phyloP scores from a whole-genome alignment of 2,329 filamentous ascomycete genomes.

The Biscogniauxia marginata region DNA sequence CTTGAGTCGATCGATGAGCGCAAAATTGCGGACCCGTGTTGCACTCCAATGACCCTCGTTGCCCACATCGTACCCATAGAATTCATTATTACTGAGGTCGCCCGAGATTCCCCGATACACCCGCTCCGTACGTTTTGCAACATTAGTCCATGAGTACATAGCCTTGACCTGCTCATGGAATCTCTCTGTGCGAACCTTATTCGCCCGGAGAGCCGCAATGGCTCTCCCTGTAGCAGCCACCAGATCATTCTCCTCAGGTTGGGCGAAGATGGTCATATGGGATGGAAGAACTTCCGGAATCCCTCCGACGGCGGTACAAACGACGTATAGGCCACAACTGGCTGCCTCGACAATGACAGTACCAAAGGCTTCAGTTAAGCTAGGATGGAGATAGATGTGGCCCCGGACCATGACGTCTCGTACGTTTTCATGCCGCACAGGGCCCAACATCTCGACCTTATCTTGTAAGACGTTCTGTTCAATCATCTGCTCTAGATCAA shows the following conservation, averaged over 20 bases:
- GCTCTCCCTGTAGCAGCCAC: slow-evolving; percentile 86
- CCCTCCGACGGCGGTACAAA: slow-evolving; percentile 93
- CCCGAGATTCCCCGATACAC: slow-evolving; percentile 94
- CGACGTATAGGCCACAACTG: slow-evolving; percentile 92
- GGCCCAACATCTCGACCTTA: slow-evolving; percentile 86
- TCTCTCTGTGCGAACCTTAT: slow-evolving; percentile 83
- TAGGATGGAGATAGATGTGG: slow-evolving; percentile 94
- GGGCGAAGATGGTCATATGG: slow-evolving; percentile 97
- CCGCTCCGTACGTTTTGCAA: slow-evolving; percentile 87
- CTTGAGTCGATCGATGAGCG: slow-evolving; percentile 91
- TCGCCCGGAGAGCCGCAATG: slow-evolving; percentile 80
- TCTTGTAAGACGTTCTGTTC: slow-evolving; percentile 93
- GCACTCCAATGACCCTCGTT: slow-evolving; percentile 64
- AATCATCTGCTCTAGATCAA: slow-evolving; percentile 97
- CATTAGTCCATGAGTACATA: slow-evolving; percentile 99
- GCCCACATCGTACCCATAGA: slow-evolving; percentile 77
- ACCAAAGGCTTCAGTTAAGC: slow-evolving; percentile 92
- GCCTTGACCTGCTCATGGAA: slow-evolving; percentile 97
- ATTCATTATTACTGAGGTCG: slow-evolving; percentile 79
- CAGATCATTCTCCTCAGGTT: slow-evolving; percentile 93
- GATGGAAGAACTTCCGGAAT: slow-evolving; percentile 94
- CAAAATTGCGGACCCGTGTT: slow-evolving; percentile 74
- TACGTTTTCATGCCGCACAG: slow-evolving; percentile 93
- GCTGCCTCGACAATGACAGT: slow-evolving; percentile 98
- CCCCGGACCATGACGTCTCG: slow-evolving; percentile 96